Conservation (phyloP, 805 yeast species). For the Metschnikowia similis region DNA sequence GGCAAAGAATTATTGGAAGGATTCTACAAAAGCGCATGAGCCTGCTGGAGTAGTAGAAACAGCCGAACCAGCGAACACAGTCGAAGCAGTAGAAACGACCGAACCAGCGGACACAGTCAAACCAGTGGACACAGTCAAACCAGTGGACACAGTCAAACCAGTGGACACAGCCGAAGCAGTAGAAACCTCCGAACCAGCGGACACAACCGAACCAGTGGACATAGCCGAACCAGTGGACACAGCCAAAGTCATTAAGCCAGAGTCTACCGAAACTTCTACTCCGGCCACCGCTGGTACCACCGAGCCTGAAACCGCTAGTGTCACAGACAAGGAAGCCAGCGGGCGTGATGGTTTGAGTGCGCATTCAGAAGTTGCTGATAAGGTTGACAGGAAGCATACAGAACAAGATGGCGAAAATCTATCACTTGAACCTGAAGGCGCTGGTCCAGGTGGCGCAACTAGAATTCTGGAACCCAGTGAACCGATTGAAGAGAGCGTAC, state of each 20-base stretch:
- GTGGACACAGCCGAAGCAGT: no score
- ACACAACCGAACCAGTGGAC: no score
- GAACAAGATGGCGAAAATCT: background rate
- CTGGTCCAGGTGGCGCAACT: background rate
- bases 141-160: no score
- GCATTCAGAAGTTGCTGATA: background rate
- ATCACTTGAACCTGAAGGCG: background rate
- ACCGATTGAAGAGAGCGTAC: background rate
- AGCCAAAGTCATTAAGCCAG: no score
- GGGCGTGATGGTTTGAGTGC: background rate
- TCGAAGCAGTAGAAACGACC: background rate
- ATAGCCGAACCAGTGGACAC: no score
- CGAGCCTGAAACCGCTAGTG: background rate
- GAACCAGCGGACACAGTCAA: no score
- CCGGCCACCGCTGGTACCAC: no score
- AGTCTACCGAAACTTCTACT: no score
- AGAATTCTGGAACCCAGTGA: background rate
- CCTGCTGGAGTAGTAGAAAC: background rate
- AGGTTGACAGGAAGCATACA: background rate
- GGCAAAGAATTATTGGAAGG: constrained; percentile 39
- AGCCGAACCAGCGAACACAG: background rate
- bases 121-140: no score
- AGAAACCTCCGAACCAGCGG: no score
- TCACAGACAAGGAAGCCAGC: background rate
- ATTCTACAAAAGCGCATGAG: background rate